phyloP scores from a whole-genome alignment of 2,329 filamentous ascomycete genomes.

The Fusarium dlaminii region DNA sequence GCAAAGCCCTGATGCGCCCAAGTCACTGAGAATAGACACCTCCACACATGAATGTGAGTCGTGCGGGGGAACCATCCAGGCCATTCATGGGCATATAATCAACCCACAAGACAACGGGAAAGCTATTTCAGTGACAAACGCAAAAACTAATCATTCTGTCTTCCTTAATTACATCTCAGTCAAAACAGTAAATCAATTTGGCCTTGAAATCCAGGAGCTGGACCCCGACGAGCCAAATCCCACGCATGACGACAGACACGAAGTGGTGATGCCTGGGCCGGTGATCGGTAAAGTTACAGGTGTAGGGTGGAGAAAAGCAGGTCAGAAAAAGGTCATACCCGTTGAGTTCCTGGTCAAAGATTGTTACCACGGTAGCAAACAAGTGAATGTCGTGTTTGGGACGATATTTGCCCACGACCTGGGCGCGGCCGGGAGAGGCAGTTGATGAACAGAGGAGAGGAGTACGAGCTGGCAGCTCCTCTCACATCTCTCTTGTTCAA shows the following conservation, averaged over 20 bases:
- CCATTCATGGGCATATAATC: not conserved
- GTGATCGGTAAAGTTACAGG: not conserved
- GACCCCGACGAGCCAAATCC: not conserved
- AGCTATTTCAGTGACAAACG: accelerated
- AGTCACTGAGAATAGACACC: accelerated
- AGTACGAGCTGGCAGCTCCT: accelerated
- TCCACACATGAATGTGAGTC: accelerated
- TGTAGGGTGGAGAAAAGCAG: not conserved
- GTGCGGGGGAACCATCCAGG: accelerated
- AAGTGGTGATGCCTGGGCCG: accelerated
- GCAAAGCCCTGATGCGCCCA: accelerated
- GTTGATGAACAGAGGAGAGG: accelerated
- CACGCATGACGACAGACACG: accelerated
- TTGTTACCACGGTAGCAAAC: accelerated
- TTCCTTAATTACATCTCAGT: not conserved
- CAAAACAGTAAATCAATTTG: not conserved
- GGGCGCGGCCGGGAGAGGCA: not conserved
- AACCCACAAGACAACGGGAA: accelerated
- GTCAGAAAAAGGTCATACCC: accelerated
- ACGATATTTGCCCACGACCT: not conserved
- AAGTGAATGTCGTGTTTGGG: not conserved
- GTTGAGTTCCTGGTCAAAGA: not conserved
- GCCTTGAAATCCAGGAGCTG: accelerated
- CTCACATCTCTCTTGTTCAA: accelerated
- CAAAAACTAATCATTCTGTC: accelerated